These are phyloP conservation scores for Ogataea pilisensis DNA, from an alignment of 805 yeast genomes.

Conservation along the genomic window DNA sequence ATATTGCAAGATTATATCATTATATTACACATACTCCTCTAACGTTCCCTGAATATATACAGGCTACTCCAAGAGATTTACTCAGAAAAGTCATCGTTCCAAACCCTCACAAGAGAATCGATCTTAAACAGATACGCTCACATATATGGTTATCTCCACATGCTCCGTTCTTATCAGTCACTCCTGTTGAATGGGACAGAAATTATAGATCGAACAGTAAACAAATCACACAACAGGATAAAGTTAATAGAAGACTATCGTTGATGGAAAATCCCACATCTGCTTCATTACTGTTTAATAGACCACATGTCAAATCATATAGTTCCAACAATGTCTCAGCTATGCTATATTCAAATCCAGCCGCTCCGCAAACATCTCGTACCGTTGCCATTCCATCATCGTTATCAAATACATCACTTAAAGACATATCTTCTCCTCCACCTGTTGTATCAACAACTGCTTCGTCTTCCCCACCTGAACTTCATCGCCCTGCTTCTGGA, in stretches of 20 bases:
- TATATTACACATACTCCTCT: conserved; percentile 88
- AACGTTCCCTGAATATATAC: conserved; percentile 92
- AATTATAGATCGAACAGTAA: conserved; percentile 40
- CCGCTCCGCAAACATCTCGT: conserved; percentile 63
- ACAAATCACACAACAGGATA: conserved; percentile 20
- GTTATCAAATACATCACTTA: conserved; percentile 24
- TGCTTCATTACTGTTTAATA: conserved; percentile 34
- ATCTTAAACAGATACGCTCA: conserved; percentile 61
- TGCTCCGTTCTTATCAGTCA: conserved; percentile 72
- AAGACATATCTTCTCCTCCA: conserved; percentile 7
- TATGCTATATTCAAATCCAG: conserved; percentile 46
- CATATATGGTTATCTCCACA: conserved; percentile 92
- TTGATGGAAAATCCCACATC: conserved; percentile 43
- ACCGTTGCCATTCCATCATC: conserved; percentile 32
- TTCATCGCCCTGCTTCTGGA: conserved; percentile 6
- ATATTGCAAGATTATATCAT: conserved; percentile 83
- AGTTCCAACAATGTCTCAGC: conserved; percentile 36
- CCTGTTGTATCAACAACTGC: background rate
- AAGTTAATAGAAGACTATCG: conserved; percentile 35
- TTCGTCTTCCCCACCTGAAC: background rate
- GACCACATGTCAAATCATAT: conserved; percentile 31
- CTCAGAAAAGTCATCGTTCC: conserved; percentile 79
- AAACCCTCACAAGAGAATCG: conserved; percentile 74
- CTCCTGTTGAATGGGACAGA: conserved; percentile 89
- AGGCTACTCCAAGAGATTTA: conserved; percentile 86